Evolutionary conservation across 352 stramenopile genomes (phyloP).

Genomic region (Phytophthora kernoviae): DNA sequence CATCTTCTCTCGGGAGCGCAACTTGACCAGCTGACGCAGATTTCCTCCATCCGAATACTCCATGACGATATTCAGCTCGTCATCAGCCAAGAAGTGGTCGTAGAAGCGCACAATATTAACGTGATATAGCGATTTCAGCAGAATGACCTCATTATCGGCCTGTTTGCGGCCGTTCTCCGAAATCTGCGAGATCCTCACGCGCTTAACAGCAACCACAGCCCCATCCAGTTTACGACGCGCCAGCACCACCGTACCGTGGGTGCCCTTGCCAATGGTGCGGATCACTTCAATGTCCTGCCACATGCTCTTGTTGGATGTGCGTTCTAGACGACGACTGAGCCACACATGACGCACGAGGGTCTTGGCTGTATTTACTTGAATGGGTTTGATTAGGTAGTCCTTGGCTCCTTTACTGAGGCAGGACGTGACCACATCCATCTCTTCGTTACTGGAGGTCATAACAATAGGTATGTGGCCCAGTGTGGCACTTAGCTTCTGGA

Average conservation of each 20-base stretch:
- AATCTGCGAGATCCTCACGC: slow-evolving; percentile 78
- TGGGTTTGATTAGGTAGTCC: slow-evolving; percentile 92
- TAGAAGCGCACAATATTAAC: slow-evolving; percentile 92
- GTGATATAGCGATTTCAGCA: slow-evolving; percentile 90
- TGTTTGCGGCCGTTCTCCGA: slow-evolving; percentile 87
- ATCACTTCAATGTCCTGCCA: slow-evolving; percentile 88
- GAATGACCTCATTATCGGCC: slow-evolving; percentile 88
- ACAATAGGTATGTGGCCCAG: slow-evolving; percentile 88
- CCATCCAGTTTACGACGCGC: slow-evolving; percentile 77
- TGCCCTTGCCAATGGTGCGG: slow-evolving; percentile 87
- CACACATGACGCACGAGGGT: slow-evolving; percentile 89
- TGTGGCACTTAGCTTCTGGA: slow-evolving; percentile 67
- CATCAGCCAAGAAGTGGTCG: slow-evolving; percentile 86
- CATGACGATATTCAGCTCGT: slow-evolving; percentile 92
- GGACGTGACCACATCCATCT: slow-evolving; percentile 90
- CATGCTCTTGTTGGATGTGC: slow-evolving; percentile 70
- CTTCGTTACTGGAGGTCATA: slow-evolving; percentile 91
- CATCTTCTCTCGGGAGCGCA: slow-evolving; percentile 79
- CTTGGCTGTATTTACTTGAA: slow-evolving; percentile 91
- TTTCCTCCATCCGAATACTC: slow-evolving; percentile 88
- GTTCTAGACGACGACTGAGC: slow-evolving; percentile 74
- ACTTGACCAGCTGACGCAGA: slow-evolving; percentile 82
- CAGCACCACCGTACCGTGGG: slow-evolving; percentile 84
- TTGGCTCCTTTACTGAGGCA: slow-evolving; percentile 90
- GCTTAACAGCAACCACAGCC: slow-evolving; percentile 86